Conservation (phyloP, 2,329 filamentous ascomycete genomes). For the Elsinoe perseae region DNA sequence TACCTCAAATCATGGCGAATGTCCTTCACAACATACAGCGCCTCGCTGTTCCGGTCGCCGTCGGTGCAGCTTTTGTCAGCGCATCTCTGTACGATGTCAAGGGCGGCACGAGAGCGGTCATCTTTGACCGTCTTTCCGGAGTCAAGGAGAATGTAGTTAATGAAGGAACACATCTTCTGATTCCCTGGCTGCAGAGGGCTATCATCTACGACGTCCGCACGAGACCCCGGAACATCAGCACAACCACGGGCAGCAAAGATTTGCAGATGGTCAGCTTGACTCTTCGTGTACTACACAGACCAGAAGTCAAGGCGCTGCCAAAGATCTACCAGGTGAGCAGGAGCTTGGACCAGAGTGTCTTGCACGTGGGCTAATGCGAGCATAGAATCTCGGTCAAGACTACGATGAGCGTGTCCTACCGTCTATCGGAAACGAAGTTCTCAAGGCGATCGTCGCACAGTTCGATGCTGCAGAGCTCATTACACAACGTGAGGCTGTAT, state of each 20-base stretch:
- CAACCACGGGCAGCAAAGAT: constrained; percentile 96
- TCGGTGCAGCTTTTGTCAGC: constrained; percentile 60
- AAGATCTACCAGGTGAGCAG: constrained; percentile 90
- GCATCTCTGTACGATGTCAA: constrained; percentile 94
- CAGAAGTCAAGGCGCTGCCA: constrained; percentile 83
- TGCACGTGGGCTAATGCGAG: background rate
- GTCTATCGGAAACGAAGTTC: constrained; percentile 49
- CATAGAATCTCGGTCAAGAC: constrained; percentile 87
- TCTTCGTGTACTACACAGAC: constrained; percentile 85
- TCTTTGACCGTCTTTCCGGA: constrained; percentile 88
- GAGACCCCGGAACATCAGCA: constrained; percentile 93
- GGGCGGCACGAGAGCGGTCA: constrained; percentile 88
- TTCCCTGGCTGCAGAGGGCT: constrained; percentile 91
- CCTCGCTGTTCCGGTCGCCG: constrained; percentile 63
- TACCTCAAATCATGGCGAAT: constrained; percentile 33
- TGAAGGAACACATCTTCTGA: constrained; percentile 92
- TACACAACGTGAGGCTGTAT: constrained; percentile 95
- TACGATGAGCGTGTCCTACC: constrained; percentile 68
- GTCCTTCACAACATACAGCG: constrained; percentile 56
- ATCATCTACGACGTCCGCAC: constrained; percentile 97
- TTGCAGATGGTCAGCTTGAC: constrained; percentile 99
- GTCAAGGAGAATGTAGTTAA: constrained; percentile 89
- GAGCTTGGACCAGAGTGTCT: background rate
- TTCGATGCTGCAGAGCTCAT: constrained; percentile 61
- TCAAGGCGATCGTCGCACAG: constrained; percentile 48